Conservation (phyloP, 1,139 yeast species). For the Eremothecium gossypii region DNA sequence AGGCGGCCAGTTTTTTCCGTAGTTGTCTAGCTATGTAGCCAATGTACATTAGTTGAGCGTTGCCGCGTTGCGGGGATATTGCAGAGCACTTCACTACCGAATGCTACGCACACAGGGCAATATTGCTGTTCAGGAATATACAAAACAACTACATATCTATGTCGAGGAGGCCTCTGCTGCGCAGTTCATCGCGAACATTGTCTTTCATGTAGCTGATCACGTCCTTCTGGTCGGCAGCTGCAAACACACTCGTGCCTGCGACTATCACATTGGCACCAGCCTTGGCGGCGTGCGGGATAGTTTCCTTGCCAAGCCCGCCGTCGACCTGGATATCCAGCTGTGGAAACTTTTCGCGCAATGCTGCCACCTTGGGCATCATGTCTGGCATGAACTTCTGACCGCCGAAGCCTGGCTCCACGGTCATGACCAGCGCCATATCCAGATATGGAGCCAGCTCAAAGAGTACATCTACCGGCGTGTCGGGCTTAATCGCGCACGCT, state of each 20-base stretch:
- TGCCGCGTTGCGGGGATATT: background rate
- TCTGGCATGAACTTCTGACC: constrained; percentile 94
- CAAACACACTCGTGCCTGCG: constrained; percentile 92
- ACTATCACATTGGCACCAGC: constrained; percentile 98
- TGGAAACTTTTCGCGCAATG: constrained; percentile 65
- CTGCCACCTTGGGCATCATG: constrained; percentile 92
- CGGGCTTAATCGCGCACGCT: constrained; percentile 92
- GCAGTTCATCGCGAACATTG: constrained; percentile 39
- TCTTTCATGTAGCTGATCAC: constrained; percentile 60
- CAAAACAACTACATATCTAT: constrained; percentile 3
- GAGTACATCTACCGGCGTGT: constrained; percentile 79
- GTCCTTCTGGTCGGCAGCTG: constrained; percentile 66
- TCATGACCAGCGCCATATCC: constrained; percentile 94
- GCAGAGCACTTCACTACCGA: background rate
- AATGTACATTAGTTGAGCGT: background rate
- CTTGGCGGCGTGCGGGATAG: constrained; percentile 72
- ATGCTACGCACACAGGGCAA: background rate
- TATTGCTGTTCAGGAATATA: background rate
- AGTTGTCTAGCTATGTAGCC: background rate
- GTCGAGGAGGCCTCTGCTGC: constrained; percentile 26
- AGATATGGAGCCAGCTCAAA: constrained; percentile 66
- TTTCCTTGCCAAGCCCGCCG: constrained; percentile 87
- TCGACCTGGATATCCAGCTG: constrained; percentile 86
- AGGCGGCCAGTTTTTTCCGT: constrained; percentile 48
- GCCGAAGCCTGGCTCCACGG: constrained; percentile 98